Conservation (phyloP, 23 red algal species). For the Gracilaria domingensis region DNA sequence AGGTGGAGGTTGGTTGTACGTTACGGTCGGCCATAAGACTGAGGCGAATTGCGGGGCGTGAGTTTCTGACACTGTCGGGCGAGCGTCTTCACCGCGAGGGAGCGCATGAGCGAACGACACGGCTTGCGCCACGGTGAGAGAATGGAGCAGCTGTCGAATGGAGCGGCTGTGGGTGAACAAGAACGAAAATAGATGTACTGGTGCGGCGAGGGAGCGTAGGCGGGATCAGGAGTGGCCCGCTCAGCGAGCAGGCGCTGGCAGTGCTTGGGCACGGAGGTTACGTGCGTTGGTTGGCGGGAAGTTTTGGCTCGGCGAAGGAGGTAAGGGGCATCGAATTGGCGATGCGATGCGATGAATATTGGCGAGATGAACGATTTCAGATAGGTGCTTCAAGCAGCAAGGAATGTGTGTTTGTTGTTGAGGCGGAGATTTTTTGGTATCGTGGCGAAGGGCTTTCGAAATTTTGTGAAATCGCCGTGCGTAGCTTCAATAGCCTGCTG, state of each 20-base stretch:
- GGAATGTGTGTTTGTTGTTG: not conserved
- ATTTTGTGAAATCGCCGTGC: slow-evolving; percentile 18
- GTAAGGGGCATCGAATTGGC: not conserved
- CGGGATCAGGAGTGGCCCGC: not conserved
- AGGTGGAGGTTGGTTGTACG: slow-evolving; percentile 4
- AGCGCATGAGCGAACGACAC: slow-evolving; percentile 29
- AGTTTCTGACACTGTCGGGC: slow-evolving; percentile 5
- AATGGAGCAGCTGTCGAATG: not conserved
- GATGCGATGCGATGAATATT: not conserved
- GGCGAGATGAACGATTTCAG: slow-evolving; percentile 6
- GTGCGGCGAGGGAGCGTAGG: too few relatives aligned
- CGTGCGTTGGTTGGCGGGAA: not conserved
- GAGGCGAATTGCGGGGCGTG: not conserved
- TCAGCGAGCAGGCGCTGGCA: not conserved
- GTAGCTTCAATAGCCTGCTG: not conserved
- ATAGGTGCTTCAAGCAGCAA: not conserved
- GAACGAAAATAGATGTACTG: not conserved
- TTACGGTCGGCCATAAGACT: slow-evolving; percentile 54
- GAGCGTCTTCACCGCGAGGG: slow-evolving; percentile 9
- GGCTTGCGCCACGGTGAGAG: slow-evolving; percentile 6
- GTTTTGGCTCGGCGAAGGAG: not conserved
- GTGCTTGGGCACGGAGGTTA: not conserved
- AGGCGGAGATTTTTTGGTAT: slow-evolving; percentile 2
- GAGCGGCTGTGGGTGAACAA: not conserved
- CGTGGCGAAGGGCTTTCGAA: not conserved